Conservation (phyloP, 108 stramenopile genomes). For the Pseudonitzschia delicatissima region DNA sequence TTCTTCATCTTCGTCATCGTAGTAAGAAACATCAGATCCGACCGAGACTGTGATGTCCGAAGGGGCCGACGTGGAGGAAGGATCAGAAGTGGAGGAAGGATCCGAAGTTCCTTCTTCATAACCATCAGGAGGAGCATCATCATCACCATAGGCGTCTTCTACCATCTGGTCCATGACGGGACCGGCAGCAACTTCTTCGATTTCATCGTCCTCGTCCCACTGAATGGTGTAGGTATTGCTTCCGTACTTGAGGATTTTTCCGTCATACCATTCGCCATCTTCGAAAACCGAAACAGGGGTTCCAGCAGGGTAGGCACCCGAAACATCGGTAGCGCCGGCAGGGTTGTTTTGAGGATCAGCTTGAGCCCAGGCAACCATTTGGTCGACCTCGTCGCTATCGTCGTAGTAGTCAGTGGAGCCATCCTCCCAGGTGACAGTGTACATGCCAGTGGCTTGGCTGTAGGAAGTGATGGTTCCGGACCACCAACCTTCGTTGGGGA, state of each 20-base stretch:
- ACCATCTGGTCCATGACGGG: conserved; percentile 3
- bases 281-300: conserved; percentile 5
- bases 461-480: neutral
- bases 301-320: neutral
- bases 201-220: conserved; percentile 5
- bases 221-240: conserved; percentile 2
- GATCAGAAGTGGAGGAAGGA: neutral
- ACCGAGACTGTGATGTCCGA: neutral
- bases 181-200: conserved; percentile 2
- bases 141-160: neutral
- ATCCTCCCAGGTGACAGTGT: conserved; percentile 15
- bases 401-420: conserved; percentile 16
- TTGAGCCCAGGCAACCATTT: conserved; percentile 16
- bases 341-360: neutral
- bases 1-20: conserved; percentile 3
- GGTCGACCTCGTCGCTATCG: conserved; percentile 7
- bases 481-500: conserved; percentile 16
- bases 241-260: conserved; percentile 1
- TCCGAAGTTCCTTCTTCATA: neutral
- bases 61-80: neutral
- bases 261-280: conserved; percentile 11
- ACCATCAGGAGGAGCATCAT: conserved; percentile 2
- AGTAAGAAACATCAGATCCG: conserved; percentile 5
- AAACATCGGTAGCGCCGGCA: neutral
- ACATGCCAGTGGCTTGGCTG: neutral